phyloP scores from a whole-genome alignment of 2,329 filamentous ascomycete species.

The Aspergillus luchuensis region DNA sequence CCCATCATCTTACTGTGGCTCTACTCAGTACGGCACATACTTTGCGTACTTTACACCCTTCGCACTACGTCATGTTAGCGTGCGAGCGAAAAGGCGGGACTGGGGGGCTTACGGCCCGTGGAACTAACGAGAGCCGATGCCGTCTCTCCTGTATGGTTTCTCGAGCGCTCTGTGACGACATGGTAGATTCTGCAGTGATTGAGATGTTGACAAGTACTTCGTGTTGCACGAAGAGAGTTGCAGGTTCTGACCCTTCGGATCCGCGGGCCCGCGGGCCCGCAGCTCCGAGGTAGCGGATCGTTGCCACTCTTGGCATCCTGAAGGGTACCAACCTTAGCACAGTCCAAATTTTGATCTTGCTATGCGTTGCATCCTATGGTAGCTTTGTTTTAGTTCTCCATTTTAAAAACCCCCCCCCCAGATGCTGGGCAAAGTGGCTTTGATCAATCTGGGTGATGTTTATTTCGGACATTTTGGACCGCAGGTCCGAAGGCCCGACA shows the following conservation, averaged over 20 bases:
- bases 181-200: neutral
- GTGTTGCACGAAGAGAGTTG: too few species aligned
- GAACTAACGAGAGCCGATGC: neutral
- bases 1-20: neutral
- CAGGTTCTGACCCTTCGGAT: neutral
- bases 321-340: too few species aligned
- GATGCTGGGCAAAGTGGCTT: too few species aligned
- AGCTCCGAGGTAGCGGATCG: neutral
- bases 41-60: constrained; percentile 10
- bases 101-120: constrained; percentile 1
- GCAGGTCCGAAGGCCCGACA: too few species aligned
- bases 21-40: neutral
- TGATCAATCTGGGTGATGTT: too few species aligned
- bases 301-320: neutral
- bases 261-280: neutral
- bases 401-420: too few species aligned
- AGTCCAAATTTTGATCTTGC: too few species aligned
- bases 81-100: neutral
- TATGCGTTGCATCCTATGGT: too few species aligned
- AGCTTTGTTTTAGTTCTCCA: too few species aligned
- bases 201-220: neutral
- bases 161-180: neutral
- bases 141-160: constrained; percentile 9
- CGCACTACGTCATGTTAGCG: neutral
- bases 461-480: too few species aligned